These are phyloP conservation scores for Spathaspora passalidarum DNA, from an alignment of 805 yeast species.

Conservation along the genomic window DNA sequence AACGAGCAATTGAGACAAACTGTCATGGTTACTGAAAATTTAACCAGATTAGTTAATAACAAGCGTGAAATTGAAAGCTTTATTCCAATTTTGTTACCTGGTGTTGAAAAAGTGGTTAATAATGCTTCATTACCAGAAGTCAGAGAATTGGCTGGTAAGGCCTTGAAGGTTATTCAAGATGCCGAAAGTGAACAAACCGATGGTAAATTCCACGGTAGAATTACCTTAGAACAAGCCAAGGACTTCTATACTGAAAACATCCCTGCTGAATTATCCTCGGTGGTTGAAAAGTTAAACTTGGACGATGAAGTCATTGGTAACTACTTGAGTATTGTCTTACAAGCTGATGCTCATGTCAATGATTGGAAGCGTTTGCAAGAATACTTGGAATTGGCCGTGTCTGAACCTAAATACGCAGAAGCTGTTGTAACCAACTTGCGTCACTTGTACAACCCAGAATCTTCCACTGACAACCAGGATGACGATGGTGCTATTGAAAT, in stretches of 20 bases:
- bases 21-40: slow-evolving; percentile 91
- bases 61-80: slow-evolving; percentile 85
- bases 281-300: slow-evolving; percentile 10
- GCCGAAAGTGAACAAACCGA: slow-evolving; percentile 70
- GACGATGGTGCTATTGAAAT: slow-evolving; percentile 83
- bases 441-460: slow-evolving; percentile 46
- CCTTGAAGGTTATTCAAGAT: slow-evolving; percentile 73
- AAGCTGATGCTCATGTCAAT: slow-evolving; percentile 42
- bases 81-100: slow-evolving; percentile 87
- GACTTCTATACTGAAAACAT: slow-evolving; percentile 33
- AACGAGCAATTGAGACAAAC: slow-evolving; percentile 97
- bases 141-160: slow-evolving; percentile 87
- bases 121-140: slow-evolving; percentile 96
- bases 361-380: slow-evolving; percentile 50
- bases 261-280: slow-evolving; percentile 6
- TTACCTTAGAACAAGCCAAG: slow-evolving; percentile 52
- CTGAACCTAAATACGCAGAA: slow-evolving; percentile 38
- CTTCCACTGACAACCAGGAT: slow-evolving; percentile 50
- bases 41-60: slow-evolving; percentile 92
- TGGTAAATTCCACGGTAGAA: slow-evolving; percentile 75
- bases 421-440: slow-evolving; percentile 47
- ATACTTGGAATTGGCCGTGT: slow-evolving; percentile 42
- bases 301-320: slow-evolving; percentile 36
- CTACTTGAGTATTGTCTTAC: slow-evolving; percentile 45
- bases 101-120: slow-evolving; percentile 80